A percentile compares a stretch with the other conserved stretches of the same genome.
phyloP scores from a whole-genome alignment of 1,284 basidiomycete species.

The Ceratobasidium sp. region DNA sequence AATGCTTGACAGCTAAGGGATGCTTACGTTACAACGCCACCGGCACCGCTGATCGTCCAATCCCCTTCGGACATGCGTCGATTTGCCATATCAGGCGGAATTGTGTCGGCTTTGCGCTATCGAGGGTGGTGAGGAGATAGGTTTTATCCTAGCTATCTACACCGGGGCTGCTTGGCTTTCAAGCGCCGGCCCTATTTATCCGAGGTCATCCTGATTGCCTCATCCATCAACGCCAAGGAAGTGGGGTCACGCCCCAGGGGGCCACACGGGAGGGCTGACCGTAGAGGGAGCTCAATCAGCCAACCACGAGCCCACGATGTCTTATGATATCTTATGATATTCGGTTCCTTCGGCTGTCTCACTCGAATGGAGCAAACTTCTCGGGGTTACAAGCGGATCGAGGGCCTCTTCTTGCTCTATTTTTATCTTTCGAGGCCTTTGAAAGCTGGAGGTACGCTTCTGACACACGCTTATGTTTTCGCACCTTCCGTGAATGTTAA shows the following conservation, averaged over 20 bases:
- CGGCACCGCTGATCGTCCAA: neutral
- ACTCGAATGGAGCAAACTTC: neutral
- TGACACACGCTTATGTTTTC: no score
- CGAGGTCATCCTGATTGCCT: neutral
- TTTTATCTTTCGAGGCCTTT: neutral
- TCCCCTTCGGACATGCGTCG: neutral
- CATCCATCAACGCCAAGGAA: slow-evolving; percentile 8
- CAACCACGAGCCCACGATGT: neutral
- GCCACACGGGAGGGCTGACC: neutral
- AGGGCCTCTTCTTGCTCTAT: neutral
- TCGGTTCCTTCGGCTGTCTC: neutral
- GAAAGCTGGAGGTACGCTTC: no score
- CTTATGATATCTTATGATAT: neutral
- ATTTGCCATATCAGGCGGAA: neutral
- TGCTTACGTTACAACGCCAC: neutral
- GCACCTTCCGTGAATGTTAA: neutral
- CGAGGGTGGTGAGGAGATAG: no score
- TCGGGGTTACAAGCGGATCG: neutral
- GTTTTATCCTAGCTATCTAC: no score
- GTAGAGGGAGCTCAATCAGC: neutral
- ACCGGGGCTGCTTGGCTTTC: no score
- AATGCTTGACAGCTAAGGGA: neutral
- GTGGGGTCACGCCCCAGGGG: neutral
- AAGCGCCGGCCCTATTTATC: no score
- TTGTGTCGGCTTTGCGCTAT: neutral